These are phyloP conservation scores for Peniophora sp. DNA, from an alignment of 1,284 basidiomycete species.

Conservation along the genomic window DNA sequence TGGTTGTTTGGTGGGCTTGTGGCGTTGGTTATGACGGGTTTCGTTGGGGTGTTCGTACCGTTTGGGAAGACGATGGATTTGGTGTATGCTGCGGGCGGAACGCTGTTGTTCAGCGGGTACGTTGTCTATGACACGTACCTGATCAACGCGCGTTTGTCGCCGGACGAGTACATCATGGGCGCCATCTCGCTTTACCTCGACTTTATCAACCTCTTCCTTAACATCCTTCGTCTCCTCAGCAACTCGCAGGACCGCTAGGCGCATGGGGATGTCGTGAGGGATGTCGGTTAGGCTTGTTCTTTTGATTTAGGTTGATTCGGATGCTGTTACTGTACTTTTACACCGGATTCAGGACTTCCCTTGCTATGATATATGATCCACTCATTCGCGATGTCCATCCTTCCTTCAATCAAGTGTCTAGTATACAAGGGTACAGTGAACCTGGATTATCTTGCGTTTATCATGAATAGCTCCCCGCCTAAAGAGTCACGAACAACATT, in stretches of 20 bases:
- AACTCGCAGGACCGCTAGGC: conserved; percentile 36
- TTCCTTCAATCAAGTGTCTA: no score
- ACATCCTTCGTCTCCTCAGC: conserved; percentile 67
- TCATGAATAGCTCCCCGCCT: no score
- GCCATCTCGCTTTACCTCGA: conserved; percentile 85
- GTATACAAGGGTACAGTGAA: no score
- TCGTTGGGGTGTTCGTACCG: conserved; percentile 77
- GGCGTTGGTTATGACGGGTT: conserved; percentile 60
- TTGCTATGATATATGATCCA: no score
- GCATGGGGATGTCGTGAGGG: background rate
- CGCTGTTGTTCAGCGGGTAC: conserved; percentile 78
- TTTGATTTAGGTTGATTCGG: no score
- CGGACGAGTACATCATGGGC: conserved; percentile 85
- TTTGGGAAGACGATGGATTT: conserved; percentile 73
- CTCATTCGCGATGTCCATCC: no score
- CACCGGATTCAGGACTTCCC: no score
- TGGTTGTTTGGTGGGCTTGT: conserved; percentile 77
- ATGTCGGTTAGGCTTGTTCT: background rate
- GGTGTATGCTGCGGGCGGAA: conserved; percentile 70
- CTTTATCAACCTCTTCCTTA: conserved; percentile 77
- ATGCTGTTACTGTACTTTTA: no score
- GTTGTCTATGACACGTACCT: conserved; percentile 82
- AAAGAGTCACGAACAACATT: no score
- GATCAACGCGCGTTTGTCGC: conserved; percentile 74
- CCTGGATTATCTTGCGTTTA: no score